These are phyloP conservation scores for Naganishia friedmannii DNA, from an alignment of 768 basidiomycete genomes.

Conservation along the genomic window DNA sequence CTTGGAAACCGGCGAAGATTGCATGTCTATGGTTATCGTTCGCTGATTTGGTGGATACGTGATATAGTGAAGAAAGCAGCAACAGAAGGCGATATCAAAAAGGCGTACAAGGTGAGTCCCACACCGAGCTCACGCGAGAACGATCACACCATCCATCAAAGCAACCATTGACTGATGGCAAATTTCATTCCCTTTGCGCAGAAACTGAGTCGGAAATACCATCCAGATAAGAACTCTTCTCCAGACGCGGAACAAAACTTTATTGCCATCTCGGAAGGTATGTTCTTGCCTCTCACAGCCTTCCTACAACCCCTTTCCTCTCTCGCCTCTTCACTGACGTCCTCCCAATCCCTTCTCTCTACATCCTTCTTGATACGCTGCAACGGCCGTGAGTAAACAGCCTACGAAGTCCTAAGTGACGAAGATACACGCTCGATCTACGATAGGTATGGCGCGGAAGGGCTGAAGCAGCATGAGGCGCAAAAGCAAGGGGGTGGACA, in stretches of 20 bases:
- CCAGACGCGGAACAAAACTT: slow-evolving; percentile 66
- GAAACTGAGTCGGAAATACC: slow-evolving; percentile 33
- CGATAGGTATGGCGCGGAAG: slow-evolving; percentile 88
- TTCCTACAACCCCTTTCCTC: too few relatives aligned
- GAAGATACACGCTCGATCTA: slow-evolving; percentile 59
- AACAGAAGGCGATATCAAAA: slow-evolving; percentile 24
- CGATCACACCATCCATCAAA: too few relatives aligned
- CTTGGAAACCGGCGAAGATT: neutral
- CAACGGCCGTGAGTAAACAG: too few relatives aligned
- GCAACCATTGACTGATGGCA: too few relatives aligned
- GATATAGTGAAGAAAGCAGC: slow-evolving; percentile 26
- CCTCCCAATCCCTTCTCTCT: too few relatives aligned
- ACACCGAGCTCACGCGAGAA: too few relatives aligned
- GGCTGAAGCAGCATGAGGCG: slow-evolving; percentile 67
- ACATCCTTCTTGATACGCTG: too few relatives aligned
- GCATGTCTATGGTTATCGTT: neutral
- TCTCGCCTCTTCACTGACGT: too few relatives aligned
- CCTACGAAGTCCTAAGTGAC: slow-evolving; percentile 77
- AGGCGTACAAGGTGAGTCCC: slow-evolving; percentile 26
- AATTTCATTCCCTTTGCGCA: neutral
- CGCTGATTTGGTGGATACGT: neutral
- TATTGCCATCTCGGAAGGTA: slow-evolving; percentile 59
- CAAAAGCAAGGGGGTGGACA: slow-evolving; percentile 64
- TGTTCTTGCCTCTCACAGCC: too few relatives aligned
- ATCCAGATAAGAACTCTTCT: slow-evolving; percentile 32